Evolutionary conservation across 2,329 filamentous ascomycete species (phyloP).

Genomic region (Aspergillus fijiensis): DNA sequence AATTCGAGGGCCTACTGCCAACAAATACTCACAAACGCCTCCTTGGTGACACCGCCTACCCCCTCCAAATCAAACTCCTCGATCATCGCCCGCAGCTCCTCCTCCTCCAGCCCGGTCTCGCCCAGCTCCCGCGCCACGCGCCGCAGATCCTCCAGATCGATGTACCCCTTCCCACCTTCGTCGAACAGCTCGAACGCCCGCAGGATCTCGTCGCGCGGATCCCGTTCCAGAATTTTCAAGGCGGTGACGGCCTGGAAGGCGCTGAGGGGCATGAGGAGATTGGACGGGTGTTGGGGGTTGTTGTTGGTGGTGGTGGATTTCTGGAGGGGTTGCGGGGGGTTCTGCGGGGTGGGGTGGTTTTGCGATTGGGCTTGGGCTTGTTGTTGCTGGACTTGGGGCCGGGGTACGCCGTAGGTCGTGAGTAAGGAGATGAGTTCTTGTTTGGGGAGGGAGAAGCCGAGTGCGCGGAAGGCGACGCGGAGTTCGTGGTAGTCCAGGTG

Average conservation of each 20-base stretch:
- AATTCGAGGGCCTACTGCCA: constrained; percentile 44
- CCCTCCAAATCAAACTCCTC: constrained; percentile 96
- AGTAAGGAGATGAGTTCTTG: constrained; percentile 78
- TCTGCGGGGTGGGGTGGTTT: constrained; percentile 32
- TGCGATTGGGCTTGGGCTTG: constrained; percentile 22
- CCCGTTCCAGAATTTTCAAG: constrained; percentile 73
- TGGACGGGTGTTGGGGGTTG: constrained; percentile 59
- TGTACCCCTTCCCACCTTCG: constrained; percentile 84
- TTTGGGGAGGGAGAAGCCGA: constrained; percentile 90
- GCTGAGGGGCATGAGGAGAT: constrained; percentile 69
- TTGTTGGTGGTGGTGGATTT: constrained; percentile 33
- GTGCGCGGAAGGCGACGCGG: constrained; percentile 90
- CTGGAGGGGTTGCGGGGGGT: constrained; percentile 40
- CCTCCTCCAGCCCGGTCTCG: constrained; percentile 81
- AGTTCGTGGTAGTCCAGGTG: constrained; percentile 98
- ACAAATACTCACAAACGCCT: constrained; percentile 68
- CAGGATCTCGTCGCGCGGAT: constrained; percentile 87
- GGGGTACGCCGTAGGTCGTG: constrained; percentile 73
- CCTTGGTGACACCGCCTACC: constrained; percentile 70
- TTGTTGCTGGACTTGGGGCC: constrained; percentile 53
- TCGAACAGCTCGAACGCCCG: constrained; percentile 94
- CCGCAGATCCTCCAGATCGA: constrained; percentile 83
- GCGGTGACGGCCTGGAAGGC: constrained; percentile 76
- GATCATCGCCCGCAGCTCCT: constrained; percentile 93
- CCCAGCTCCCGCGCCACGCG: constrained; percentile 87